These are phyloP conservation scores for Bryum argenteum DNA, from an alignment of 225 moss, liverwort and hornwort genomes.

Conservation along the genomic window DNA sequence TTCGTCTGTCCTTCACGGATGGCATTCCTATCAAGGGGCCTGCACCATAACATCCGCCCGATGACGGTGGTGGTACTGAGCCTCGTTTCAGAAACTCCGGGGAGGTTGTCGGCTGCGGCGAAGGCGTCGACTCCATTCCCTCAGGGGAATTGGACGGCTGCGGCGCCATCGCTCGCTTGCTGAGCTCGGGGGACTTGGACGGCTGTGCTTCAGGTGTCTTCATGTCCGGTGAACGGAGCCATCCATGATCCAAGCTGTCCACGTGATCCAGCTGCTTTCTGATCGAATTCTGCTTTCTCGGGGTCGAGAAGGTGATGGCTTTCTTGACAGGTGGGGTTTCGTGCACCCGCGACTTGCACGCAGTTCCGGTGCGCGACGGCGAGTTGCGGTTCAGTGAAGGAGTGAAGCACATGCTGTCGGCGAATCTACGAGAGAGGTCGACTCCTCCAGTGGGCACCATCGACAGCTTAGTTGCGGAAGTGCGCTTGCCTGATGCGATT, in stretches of 20 bases:
- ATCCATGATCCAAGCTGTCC: constrained; percentile 32
- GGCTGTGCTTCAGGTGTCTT: constrained; percentile 48
- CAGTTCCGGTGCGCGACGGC: constrained; percentile 26
- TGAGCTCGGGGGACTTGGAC: constrained; percentile 55
- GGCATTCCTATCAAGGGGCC: constrained; percentile 85
- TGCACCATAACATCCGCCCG: constrained; percentile 80
- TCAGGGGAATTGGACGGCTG: no score
- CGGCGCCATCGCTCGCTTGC: constrained; percentile 12
- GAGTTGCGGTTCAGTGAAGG: no score
- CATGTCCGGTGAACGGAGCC: constrained; percentile 39
- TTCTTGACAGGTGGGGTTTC: constrained; percentile 37
- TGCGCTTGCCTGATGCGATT: constrained; percentile 28
- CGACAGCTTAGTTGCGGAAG: constrained; percentile 27
- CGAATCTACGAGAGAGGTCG: constrained; percentile 48
- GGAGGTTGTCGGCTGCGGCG: constrained; percentile 77
- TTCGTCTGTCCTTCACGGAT: constrained; percentile 77
- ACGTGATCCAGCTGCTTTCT: not conserved
- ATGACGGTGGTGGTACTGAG: constrained; percentile 53
- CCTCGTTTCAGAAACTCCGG: constrained; percentile 88
- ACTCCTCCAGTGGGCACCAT: constrained; percentile 28
- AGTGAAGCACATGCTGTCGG: constrained; percentile 29
- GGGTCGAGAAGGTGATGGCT: constrained; percentile 34
- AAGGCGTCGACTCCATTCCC: constrained; percentile 50
- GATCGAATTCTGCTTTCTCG: no score
- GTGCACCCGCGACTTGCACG: constrained; percentile 36